phyloP scores from a whole-genome alignment of 768 basidiomycete species.

The Xanthoconium stramineum region DNA sequence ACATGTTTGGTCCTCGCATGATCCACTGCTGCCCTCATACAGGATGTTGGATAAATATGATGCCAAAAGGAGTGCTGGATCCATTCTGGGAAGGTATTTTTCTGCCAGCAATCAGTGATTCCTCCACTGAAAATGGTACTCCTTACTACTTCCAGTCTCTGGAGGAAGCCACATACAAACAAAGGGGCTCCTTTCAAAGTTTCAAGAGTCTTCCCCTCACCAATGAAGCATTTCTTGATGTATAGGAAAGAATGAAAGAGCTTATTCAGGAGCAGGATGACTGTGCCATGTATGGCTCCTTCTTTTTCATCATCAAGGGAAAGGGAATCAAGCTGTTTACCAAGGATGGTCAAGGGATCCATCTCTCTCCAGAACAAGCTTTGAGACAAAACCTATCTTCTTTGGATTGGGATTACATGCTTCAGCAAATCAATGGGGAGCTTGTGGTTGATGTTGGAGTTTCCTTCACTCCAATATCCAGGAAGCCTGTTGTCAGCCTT shows the following conservation, averaged over 20 bases:
- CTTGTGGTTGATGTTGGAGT: slow-evolving; percentile 3
- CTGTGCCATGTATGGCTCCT: slow-evolving; percentile 5
- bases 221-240: not conserved
- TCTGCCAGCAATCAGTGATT: not conserved
- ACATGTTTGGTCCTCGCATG: slow-evolving; percentile 10
- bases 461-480: not conserved
- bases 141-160: not conserved
- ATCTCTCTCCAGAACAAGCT: not conserved
- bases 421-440: not conserved
- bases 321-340: slow-evolving; percentile 17
- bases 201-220: not conserved
- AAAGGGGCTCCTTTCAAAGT: not conserved
- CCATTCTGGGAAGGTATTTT: slow-evolving; percentile 4
- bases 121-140: not conserved
- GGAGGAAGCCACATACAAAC: slow-evolving; percentile 4
- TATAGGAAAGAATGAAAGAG: not conserved
- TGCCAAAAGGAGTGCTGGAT: slow-evolving; percentile 6
- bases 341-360: not conserved
- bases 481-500: not conserved
- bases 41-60: not conserved
- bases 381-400: not conserved
- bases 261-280: not conserved
- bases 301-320: slow-evolving; percentile 11
- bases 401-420: slow-evolving; percentile 9
- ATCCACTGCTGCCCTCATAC: not conserved